Conservation (phyloP, 1,139 yeast species). For the Kodamaea derodonti region DNA sequence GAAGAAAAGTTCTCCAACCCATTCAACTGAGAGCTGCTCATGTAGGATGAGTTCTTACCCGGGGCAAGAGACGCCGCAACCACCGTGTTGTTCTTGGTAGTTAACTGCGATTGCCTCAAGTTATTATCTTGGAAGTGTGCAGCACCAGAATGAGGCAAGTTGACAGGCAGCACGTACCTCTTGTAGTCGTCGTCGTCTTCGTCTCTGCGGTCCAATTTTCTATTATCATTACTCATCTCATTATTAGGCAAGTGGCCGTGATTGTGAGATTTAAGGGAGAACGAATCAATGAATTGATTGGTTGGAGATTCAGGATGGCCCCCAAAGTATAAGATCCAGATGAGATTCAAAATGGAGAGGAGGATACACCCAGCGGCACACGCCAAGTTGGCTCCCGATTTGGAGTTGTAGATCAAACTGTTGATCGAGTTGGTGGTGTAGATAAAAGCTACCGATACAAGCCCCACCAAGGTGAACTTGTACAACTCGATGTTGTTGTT, state of each 20-base stretch:
- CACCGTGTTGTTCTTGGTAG: conserved; percentile 15
- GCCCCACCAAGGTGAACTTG: conserved; percentile 57
- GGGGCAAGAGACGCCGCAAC: conserved; percentile 10
- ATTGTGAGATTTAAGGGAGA: conserved; percentile 33
- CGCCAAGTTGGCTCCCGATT: conserved; percentile 65
- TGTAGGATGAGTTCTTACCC: conserved; percentile 38
- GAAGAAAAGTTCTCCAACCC: conserved; percentile 56
- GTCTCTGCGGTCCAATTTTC: conserved; percentile 17
- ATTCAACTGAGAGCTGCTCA: conserved; percentile 53
- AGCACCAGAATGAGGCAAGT: conserved; percentile 18
- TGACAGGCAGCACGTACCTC: conserved; percentile 21
- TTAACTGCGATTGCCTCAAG: conserved; percentile 36
- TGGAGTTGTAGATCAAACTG: conserved; percentile 64
- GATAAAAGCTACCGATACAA: conserved; percentile 63
- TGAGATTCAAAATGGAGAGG: conserved; percentile 70
- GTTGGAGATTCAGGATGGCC: conserved; percentile 77
- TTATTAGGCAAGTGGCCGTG: conserved; percentile 24
- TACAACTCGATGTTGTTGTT: conserved; percentile 70
- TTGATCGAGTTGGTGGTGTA: conserved; percentile 84
- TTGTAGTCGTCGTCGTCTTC: conserved; percentile 28
- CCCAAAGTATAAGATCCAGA: conserved; percentile 86
- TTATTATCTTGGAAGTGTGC: conserved; percentile 32
- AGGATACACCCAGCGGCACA: conserved; percentile 92
- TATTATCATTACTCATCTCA: conserved; percentile 23
- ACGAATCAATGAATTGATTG: conserved; percentile 81